Conservation (phyloP, 306 rosid genomes). For the Geum urbanum region DNA sequence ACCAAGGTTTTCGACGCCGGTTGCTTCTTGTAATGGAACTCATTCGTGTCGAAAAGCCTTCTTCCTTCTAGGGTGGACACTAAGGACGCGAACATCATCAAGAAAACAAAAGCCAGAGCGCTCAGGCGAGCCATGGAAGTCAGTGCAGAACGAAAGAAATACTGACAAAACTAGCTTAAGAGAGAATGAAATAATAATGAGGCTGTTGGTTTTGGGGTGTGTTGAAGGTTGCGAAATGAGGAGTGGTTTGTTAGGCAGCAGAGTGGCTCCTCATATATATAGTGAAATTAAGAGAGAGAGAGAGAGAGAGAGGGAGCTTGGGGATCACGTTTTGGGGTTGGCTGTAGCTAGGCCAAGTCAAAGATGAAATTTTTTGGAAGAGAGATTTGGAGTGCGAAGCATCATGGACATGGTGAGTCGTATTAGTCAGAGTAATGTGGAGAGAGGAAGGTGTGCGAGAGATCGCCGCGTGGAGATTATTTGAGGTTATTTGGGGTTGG, state of each 20-base stretch:
- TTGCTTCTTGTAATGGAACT: not conserved
- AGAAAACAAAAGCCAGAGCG: slow-evolving; percentile 31
- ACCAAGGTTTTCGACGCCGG: slow-evolving; percentile 12
- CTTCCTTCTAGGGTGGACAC: slow-evolving; percentile 45
- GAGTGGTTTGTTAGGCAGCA: slow-evolving; percentile 2
- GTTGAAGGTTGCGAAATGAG: not conserved
- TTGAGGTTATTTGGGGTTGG: slow-evolving; percentile 12
- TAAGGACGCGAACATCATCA: slow-evolving; percentile 31
- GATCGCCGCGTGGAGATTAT: slow-evolving; percentile 32
- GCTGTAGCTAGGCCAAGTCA: slow-evolving; percentile 24
- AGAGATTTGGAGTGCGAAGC: not conserved
- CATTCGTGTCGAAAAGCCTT: slow-evolving; percentile 29
- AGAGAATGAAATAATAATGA: no score
- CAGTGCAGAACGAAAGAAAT: not conserved
- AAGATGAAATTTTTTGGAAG: slow-evolving; percentile 14
- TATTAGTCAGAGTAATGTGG: slow-evolving; percentile 10
- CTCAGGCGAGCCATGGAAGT: slow-evolving; percentile 46
- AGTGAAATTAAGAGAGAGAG: not conserved
- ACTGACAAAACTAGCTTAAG: no score
- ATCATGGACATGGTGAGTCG: not conserved
- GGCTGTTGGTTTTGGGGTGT: not conserved
- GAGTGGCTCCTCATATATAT: slow-evolving; percentile 11
- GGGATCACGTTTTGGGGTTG: slow-evolving; percentile 30
- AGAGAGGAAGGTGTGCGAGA: not conserved
- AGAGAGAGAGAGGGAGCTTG: slow-evolving; percentile 18